A percentile compares a stretch with the other conserved stretches of the same genome.
phyloP scores from a whole-genome alignment of 2,329 filamentous ascomycete genomes.

The Botrytis cinerea region DNA sequence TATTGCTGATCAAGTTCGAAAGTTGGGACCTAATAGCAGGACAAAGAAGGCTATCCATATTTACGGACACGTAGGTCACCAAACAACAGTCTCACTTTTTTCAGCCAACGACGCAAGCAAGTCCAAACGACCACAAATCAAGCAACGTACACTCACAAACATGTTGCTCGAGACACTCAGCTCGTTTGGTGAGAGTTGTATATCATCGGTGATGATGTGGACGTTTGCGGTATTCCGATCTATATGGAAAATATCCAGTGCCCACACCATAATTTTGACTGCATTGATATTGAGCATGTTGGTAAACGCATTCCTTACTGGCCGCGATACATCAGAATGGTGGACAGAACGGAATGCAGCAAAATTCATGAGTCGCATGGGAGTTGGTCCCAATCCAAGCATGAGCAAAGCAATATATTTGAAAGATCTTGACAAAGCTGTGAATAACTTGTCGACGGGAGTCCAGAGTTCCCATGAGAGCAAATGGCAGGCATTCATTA shows the following conservation, averaged over 20 bases:
- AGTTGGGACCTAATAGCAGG: constrained; percentile 70
- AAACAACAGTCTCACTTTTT: constrained; percentile 64
- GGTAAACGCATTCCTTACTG: constrained; percentile 74
- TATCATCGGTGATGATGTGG: constrained; percentile 77
- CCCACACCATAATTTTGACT: constrained; percentile 72
- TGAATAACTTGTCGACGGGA: constrained; percentile 35
- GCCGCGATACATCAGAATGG: constrained; percentile 73
- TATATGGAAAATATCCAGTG: constrained; percentile 67
- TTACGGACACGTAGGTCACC: constrained; percentile 73
- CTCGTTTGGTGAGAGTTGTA: constrained; percentile 73
- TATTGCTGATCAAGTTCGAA: constrained; percentile 74
- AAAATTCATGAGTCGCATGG: constrained; percentile 78
- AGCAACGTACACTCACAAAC: constrained; percentile 60
- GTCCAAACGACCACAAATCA: constrained; percentile 59
- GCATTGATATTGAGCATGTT: constrained; percentile 69
- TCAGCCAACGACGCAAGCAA: constrained; percentile 48
- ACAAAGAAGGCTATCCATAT: constrained; percentile 79
- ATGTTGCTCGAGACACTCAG: constrained; percentile 72
- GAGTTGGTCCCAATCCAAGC: constrained; percentile 73
- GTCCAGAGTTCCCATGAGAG: constrained; percentile 45
- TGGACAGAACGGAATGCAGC: constrained; percentile 81
- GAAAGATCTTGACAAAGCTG: constrained; percentile 71
- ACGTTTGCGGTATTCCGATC: constrained; percentile 66
- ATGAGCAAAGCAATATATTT: constrained; percentile 89
- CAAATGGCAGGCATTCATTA: constrained; percentile 48